These are phyloP conservation scores for Colletotrichum sp. DNA, from an alignment of 2,329 filamentous ascomycete species.

Conservation along the genomic window DNA sequence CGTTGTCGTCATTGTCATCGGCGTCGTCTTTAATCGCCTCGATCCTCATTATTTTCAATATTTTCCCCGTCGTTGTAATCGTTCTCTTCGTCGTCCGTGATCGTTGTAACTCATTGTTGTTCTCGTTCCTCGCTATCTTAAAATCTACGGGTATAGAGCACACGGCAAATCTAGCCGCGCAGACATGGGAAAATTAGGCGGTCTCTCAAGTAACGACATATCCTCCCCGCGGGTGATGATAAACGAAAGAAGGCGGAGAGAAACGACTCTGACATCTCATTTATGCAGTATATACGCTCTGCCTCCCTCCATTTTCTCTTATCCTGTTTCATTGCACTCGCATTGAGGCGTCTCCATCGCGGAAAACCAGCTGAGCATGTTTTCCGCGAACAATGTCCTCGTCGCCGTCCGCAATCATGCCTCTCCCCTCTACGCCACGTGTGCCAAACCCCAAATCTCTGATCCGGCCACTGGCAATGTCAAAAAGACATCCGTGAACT, in stretches of 20 bases:
- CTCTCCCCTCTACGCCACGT: neutral
- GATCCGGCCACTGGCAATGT: slow-evolving; percentile 57
- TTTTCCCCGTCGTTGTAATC: neutral
- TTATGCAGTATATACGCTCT: neutral
- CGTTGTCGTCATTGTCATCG: neutral
- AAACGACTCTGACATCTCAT: neutral
- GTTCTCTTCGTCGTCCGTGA: neutral
- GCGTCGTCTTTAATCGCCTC: neutral
- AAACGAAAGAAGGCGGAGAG: neutral
- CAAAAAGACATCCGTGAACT: slow-evolving; percentile 81
- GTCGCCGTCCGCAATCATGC: slow-evolving; percentile 6
- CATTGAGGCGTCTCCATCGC: slow-evolving; percentile 44
- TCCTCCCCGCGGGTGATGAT: neutral
- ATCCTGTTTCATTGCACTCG: slow-evolving; percentile 21
- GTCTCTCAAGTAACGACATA: neutral
- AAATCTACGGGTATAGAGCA: neutral
- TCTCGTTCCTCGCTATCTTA: neutral
- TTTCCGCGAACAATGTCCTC: slow-evolving; percentile 49
- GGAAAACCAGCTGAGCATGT: slow-evolving; percentile 58
- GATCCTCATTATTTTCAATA: neutral
- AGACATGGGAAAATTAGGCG: neutral
- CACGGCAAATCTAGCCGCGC: neutral
- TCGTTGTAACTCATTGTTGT: neutral
- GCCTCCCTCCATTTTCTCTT: neutral
- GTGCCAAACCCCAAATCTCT: slow-evolving; percentile 54